phyloP scores from a whole-genome alignment of 1,284 basidiomycete genomes.

The Trichosporon sp. region DNA sequence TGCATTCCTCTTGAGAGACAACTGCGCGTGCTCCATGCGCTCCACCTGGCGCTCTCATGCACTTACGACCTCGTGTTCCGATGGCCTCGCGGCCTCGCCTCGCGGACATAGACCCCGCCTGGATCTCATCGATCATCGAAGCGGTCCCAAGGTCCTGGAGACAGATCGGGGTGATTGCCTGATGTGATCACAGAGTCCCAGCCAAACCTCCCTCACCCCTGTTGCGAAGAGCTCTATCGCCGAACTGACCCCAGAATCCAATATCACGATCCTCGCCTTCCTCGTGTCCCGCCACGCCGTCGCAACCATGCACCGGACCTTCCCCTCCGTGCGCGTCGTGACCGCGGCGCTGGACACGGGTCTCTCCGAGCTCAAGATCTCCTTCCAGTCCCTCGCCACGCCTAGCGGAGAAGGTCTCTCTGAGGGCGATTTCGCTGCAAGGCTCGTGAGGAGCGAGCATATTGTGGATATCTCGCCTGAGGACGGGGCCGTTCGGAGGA shows the following conservation, averaged over 20 bases:
- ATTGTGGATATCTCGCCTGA: slow-evolving; percentile 25
- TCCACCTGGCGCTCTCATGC: not conserved
- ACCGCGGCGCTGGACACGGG: slow-evolving; percentile 73
- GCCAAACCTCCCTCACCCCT: too few species aligned
- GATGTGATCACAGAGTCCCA: too few species aligned
- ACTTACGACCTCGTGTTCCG: too few species aligned
- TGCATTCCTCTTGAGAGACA: not conserved
- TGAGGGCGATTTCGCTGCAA: slow-evolving; percentile 50
- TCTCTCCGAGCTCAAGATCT: slow-evolving; percentile 50
- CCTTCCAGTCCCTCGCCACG: slow-evolving; percentile 35
- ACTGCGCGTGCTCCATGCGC: not conserved
- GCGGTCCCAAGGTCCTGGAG: too few species aligned
- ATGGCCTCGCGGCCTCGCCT: too few species aligned
- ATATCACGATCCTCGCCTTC: slow-evolving; percentile 85
- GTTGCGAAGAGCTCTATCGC: not conserved
- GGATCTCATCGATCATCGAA: too few species aligned
- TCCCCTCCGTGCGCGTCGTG: slow-evolving; percentile 78
- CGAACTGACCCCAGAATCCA: slow-evolving; percentile 62
- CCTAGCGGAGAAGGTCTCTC: slow-evolving; percentile 45
- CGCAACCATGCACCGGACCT: slow-evolving; percentile 74
- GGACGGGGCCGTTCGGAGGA: slow-evolving; percentile 40
- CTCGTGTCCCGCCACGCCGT: slow-evolving; percentile 82
- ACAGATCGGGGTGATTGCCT: too few species aligned
- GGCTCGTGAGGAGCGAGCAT: slow-evolving; percentile 23
- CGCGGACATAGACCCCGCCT: too few species aligned